A percentile compares a stretch with the other conserved stretches of the same genome.
Conservation (phyloP, 805 yeast species). For the Wickerhamiella brachini region DNA sequence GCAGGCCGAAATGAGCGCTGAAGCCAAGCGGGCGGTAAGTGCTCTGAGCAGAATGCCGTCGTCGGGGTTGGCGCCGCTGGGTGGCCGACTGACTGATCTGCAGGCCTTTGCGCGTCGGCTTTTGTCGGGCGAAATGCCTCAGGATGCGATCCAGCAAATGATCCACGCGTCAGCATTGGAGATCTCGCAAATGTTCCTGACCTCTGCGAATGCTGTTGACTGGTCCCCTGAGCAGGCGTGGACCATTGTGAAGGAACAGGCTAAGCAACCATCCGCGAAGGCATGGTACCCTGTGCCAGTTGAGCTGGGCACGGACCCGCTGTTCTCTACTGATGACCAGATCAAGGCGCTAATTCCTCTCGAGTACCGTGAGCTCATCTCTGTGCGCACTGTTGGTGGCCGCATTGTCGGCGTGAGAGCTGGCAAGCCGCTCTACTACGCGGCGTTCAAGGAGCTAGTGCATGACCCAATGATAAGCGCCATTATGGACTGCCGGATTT, state of each 20-base stretch:
- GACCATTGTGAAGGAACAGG: constrained; percentile 57
- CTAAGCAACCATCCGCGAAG: constrained; percentile 19
- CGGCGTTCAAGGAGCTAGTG: constrained; percentile 61
- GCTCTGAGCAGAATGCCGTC: constrained; percentile 10
- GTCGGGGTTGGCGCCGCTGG: constrained; percentile 48
- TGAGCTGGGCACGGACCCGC: constrained; percentile 13
- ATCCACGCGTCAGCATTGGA: constrained; percentile 77
- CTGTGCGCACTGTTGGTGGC: constrained; percentile 66
- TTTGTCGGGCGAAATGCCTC: constrained; percentile 73
- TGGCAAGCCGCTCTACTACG: constrained; percentile 71
- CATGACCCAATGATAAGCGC: constrained; percentile 42
- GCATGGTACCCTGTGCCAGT: constrained; percentile 14
- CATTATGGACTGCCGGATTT: constrained; percentile 50
- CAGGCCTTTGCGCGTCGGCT: constrained; percentile 83
- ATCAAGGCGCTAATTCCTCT: constrained; percentile 42
- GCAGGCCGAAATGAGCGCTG: not conserved
- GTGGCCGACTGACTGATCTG: constrained; percentile 89
- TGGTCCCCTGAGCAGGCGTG: constrained; percentile 78
- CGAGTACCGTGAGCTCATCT: constrained; percentile 66
- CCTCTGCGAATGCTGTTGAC: constrained; percentile 25
- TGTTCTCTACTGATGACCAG: constrained; percentile 33
- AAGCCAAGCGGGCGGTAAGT: constrained; percentile 28
- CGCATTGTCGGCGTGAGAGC: constrained; percentile 50
- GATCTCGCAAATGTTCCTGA: constrained; percentile 61
- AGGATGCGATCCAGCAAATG: constrained; percentile 65